Conservation (phyloP, 352 stramenopile species). For the Pythium scleroteichum region DNA sequence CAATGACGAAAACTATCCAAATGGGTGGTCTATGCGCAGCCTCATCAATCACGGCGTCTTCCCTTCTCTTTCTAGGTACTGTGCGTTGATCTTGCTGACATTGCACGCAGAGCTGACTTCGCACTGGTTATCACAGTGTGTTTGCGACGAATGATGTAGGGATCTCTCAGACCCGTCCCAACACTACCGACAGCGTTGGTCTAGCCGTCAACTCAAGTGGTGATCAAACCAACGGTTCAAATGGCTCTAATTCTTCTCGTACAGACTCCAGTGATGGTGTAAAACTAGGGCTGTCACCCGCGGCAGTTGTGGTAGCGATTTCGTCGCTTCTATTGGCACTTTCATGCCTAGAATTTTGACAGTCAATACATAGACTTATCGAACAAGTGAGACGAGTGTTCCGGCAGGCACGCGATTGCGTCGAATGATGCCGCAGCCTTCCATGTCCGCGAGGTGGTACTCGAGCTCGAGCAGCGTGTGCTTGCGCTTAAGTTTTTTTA, state of each 20-base stretch:
- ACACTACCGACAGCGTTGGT: no score
- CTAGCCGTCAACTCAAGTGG: no score
- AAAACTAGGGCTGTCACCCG: no score
- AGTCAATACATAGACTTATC: background rate
- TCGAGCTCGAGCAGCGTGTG: slow-evolving; percentile 54
- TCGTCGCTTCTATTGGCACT: no score
- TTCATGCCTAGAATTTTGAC: background rate
- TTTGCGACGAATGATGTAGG: no score
- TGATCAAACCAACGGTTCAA: no score
- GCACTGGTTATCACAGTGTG: no score
- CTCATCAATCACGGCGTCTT: slow-evolving; percentile 46
- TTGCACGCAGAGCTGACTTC: background rate
- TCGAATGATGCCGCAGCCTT: slow-evolving; percentile 49
- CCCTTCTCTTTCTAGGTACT: background rate
- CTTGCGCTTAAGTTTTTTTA: slow-evolving; percentile 63
- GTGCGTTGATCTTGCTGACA: background rate
- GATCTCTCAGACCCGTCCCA: no score
- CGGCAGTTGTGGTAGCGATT: no score
- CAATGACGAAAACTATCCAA: slow-evolving; percentile 52
- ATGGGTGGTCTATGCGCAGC: slow-evolving; percentile 66
- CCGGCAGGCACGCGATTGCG: slow-evolving; percentile 59
- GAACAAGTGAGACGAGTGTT: slow-evolving; percentile 40
- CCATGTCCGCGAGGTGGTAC: slow-evolving; percentile 67
- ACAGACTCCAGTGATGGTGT: no score
- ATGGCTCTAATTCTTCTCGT: no score